phyloP scores from a whole-genome alignment of 768 basidiomycete species.

The Hygrophoropsis aurantiaca region DNA sequence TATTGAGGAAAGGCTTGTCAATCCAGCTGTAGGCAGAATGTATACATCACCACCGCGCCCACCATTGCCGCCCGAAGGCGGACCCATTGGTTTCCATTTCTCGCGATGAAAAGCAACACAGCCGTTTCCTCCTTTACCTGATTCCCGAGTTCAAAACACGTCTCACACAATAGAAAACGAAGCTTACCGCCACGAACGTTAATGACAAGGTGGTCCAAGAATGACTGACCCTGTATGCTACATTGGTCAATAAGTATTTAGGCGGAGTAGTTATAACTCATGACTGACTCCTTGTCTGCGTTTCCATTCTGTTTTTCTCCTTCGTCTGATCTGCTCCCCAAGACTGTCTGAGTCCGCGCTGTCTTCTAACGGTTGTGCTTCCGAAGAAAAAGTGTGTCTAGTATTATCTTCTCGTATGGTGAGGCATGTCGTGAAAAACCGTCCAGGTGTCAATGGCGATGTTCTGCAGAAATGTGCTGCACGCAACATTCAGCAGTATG shows the following conservation, averaged over 20 bases:
- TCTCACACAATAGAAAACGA: neutral
- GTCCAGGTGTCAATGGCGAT: too few species aligned
- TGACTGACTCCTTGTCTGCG: slow-evolving; percentile 58
- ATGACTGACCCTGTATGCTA: slow-evolving; percentile 61
- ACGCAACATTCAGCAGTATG: too few species aligned
- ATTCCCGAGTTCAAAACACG: slow-evolving; percentile 6
- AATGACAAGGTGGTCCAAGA: slow-evolving; percentile 82
- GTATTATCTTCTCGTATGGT: too few species aligned
- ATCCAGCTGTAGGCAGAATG: slow-evolving; percentile 70
- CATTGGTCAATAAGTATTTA: too few species aligned
- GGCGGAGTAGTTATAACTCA: neutral
- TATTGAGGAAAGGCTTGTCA: slow-evolving; percentile 78
- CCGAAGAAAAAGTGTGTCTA: too few species aligned
- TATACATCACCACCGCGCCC: slow-evolving; percentile 88
- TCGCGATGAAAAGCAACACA: slow-evolving; percentile 93
- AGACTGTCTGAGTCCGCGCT: too few species aligned
- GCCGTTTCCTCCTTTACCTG: slow-evolving; percentile 87
- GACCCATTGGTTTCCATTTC: slow-evolving; percentile 79
- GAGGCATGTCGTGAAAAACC: too few species aligned
- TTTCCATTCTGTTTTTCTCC: slow-evolving; percentile 75
- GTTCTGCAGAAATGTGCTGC: too few species aligned
- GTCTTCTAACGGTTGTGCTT: too few species aligned
- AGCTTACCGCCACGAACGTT: slow-evolving; percentile 70
- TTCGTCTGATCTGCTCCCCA: too few species aligned
- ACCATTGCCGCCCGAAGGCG: slow-evolving; percentile 92